Base-by-base conservation (phyloP, 331 rosid species). In the Phaseolus coccineus region DNA sequence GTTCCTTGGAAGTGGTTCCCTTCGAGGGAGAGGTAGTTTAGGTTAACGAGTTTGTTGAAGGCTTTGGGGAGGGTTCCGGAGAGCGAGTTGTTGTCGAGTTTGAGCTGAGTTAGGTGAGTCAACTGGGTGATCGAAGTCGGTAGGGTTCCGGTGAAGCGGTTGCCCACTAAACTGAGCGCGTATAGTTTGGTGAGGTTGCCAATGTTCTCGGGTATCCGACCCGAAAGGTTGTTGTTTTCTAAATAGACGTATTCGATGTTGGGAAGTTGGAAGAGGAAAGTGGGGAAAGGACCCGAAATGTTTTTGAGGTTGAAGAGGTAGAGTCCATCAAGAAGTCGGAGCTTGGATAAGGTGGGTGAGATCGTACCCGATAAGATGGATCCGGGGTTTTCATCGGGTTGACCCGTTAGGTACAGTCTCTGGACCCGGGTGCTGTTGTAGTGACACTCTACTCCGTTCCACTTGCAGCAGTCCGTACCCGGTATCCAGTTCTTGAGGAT, bases 281-380 rank as follows among this genome's bases (percentile, higher is more conserved):
- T 27, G 1, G 97, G 98, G 33, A 94, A 94, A 0, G 79, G 86
- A 28, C 98, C 98, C 13, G 93, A 74, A 47, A 94, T 55, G 64
- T 92, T 74, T 42, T 75, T 79, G 50, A 94, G 97, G 61, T 89
- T 1, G 5, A 0, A n/a, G 39, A 94, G 86, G 84, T 92, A 92
- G 61, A 94, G 35, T 3, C 91, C 89, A 15, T 28, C 80, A 0
- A 94, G 77, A 78, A 66, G 80, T 62, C 39, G 63, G 85, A 94
- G 86, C 33, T 89, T 94, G 0, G 97, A 78, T 70, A 94, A 86
- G 0, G 90, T 55, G 9, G 92, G 84, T 10, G 98, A 92, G 80
- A 94, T 81, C 7, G 77, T 73, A 68, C 97, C 98, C 31, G 92
- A 77, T 0, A 94, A 80, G 7, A 4, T 81, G 27, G 71, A 5